Evolutionary conservation across 192 early-diverging fungal genomes (phyloP), one percentile per base, ranked within the genome.

Genomic region (Coemansia sp.): DNA sequence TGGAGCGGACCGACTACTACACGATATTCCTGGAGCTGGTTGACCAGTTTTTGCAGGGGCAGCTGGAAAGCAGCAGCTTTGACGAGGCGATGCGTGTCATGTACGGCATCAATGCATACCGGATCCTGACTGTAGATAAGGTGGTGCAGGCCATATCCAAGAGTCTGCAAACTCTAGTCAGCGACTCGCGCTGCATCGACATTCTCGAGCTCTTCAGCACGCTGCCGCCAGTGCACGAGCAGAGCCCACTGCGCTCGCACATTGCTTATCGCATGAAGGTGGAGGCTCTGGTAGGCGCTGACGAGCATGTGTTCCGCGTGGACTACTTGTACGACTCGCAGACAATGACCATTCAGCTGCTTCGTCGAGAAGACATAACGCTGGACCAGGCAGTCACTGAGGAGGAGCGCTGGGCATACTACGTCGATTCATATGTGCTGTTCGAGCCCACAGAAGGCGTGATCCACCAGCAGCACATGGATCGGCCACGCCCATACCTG

Each of bases 341-440:
- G 49, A 73, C 77, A 12, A 82, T 97, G 77, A 89, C 91, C 7
- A 86, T 96, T 21, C 94, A 97, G 79, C 65, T 96, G 36, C 65
- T 98, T 39, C 82, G 84, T 28, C 93, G 92, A 57, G 91, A 96
- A 53, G 96, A 98, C 61, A 84, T 88, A 43, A 86, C 89, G 26
- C 49, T 87, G 23, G 91, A 93, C 53, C 86, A 86, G 35, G 80
- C 87, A 0, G 83, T 94, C 21, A 88, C 89, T 2, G 83, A 86
- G 15, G 93, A 97, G 65, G 95, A 97, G 73, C 87, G 87, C 41
- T 99, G 94, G 88, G 90, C 90, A 13, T 83, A 95, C 65, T 99
- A 97, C 53, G 90, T 99, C 15, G 91, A 93, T 71, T 90, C 89
- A 57, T 99, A 94, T 65, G 91, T 94, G 68, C 83, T 92, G 57